These are phyloP conservation scores for Nakazawaea peltata DNA, from an alignment of 805 yeast species.

Conservation along the genomic window DNA sequence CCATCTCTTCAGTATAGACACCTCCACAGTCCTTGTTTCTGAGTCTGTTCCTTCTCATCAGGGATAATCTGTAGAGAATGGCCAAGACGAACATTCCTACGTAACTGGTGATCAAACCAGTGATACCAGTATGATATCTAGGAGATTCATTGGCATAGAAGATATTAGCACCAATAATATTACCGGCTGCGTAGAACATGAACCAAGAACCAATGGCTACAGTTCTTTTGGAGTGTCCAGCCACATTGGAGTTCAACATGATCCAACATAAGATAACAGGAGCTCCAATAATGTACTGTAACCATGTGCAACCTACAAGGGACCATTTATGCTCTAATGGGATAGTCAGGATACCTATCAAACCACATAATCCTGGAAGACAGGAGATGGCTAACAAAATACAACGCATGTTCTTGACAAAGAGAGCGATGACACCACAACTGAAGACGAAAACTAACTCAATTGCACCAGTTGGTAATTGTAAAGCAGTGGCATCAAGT, in stretches of 20 bases:
- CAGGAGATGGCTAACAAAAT: conserved; percentile 12
- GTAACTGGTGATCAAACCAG: conserved; percentile 37
- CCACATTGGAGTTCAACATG: conserved; percentile 36
- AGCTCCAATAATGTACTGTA: conserved; percentile 23
- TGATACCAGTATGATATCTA: conserved; percentile 47
- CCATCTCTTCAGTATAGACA: conserved; percentile 15
- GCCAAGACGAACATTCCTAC: conserved; percentile 18
- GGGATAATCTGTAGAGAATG: conserved; percentile 12
- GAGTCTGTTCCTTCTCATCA: conserved; percentile 34
- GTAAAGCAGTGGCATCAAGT: conserved; percentile 42
- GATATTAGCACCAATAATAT: conserved; percentile 58
- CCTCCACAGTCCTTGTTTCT: conserved; percentile 33
- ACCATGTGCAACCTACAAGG: conserved; percentile 24
- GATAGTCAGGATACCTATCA: conserved; percentile 17
- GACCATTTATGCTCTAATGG: conserved; percentile 17
- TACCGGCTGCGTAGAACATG: conserved; percentile 50
- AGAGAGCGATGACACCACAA: conserved; percentile 15
- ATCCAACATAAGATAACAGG: conserved; percentile 23
- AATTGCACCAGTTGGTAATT: conserved; percentile 34
- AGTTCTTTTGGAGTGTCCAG: conserved; percentile 52
- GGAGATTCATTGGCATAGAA: conserved; percentile 46
- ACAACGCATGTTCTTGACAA: conserved; percentile 11
- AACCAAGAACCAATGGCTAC: conserved; percentile 44
- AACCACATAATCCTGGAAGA: conserved; percentile 16
- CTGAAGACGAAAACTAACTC: conserved; percentile 14